These are phyloP conservation scores for Xylogone sp. DNA, from an alignment of 2,329 filamentous ascomycete species.

Conservation along the genomic window DNA sequence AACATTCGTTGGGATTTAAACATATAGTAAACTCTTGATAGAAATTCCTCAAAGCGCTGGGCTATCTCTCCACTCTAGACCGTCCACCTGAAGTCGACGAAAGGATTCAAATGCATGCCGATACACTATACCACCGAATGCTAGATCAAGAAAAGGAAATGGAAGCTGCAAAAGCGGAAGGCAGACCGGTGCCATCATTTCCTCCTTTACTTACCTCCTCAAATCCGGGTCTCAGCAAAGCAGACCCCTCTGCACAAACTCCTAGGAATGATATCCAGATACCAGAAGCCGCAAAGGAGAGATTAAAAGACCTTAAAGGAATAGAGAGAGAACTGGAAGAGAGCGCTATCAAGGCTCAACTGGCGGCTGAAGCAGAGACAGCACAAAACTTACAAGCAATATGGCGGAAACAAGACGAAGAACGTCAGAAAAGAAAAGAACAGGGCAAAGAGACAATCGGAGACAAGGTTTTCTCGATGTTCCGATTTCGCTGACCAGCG, in stretches of 20 bases:
- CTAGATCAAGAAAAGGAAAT: conserved; percentile 73
- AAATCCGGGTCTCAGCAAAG: conserved; percentile 5
- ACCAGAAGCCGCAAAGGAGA: conserved; percentile 36
- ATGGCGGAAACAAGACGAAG: conserved; percentile 51
- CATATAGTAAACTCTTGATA: too few species aligned
- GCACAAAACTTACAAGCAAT: conserved; percentile 51
- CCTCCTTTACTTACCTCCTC: conserved; percentile 44
- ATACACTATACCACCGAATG: conserved; percentile 85
- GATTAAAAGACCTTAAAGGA: conserved; percentile 53
- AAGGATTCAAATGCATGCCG: conserved; percentile 92
- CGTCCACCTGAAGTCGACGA: conserved; percentile 70
- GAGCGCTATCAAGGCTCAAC: conserved; percentile 59
- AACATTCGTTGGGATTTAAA: too few species aligned
- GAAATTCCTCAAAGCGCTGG: conserved; percentile 86
- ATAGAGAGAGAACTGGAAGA: conserved; percentile 60
- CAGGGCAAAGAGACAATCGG: conserved; percentile 44
- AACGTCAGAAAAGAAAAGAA: conserved; percentile 51
- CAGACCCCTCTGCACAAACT: not conserved
- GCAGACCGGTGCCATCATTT: conserved; percentile 55
- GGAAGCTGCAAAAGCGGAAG: conserved; percentile 63
- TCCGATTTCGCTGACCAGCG: conserved; percentile 18
- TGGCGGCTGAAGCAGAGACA: conserved; percentile 56
- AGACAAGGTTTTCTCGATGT: conserved; percentile 32
- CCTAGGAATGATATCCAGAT: conserved; percentile 3
- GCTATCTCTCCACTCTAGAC: conserved; percentile 70